These are phyloP conservation scores for Lecanosticta acicola DNA, from an alignment of 2,329 filamentous ascomycete genomes.

Conservation along the genomic window DNA sequence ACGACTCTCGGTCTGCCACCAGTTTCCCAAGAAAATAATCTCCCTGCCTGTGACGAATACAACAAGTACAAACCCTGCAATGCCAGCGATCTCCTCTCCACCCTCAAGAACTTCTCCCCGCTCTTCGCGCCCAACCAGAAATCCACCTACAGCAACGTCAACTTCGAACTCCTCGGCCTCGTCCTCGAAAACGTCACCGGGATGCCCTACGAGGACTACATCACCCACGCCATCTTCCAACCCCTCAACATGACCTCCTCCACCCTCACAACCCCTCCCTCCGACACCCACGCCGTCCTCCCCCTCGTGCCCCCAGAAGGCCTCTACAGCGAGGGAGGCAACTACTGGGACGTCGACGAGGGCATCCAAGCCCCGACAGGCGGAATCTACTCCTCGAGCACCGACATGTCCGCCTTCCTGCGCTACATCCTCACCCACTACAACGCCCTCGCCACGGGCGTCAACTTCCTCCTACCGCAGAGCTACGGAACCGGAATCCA, in stretches of 20 bases:
- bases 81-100: slow-evolving; percentile 30
- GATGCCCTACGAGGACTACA: slow-evolving; percentile 35
- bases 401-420: slow-evolving; percentile 41
- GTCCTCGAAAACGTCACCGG: slow-evolving; percentile 37
- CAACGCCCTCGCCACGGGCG: slow-evolving; percentile 37
- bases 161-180: slow-evolving; percentile 39
- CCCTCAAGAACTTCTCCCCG: slow-evolving; percentile 30
- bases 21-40: slow-evolving; percentile 23
- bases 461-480: slow-evolving; percentile 42
- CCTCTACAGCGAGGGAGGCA: slow-evolving; percentile 15
- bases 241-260: slow-evolving; percentile 35
- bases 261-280: slow-evolving; percentile 30
- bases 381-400: slow-evolving; percentile 39
- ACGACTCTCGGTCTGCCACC: slow-evolving; percentile 34
- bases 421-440: slow-evolving; percentile 39
- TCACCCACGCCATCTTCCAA: slow-evolving; percentile 37
- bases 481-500: slow-evolving; percentile 34
- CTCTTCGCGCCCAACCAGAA: slow-evolving; percentile 40
- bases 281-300: slow-evolving; percentile 37
- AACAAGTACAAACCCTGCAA: slow-evolving; percentile 31
- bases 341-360: slow-evolving; percentile 39
- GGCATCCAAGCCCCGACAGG: slow-evolving; percentile 42
- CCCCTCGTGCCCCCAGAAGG: slow-evolving; percentile 20
- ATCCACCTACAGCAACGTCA: slow-evolving; percentile 40
- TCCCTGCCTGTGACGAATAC: slow-evolving; percentile 35